Evolutionary conservation across 345 rosid species (phyloP), one percentile per base, ranked within the genome.

Genomic region (Clarkia xantiana): DNA sequence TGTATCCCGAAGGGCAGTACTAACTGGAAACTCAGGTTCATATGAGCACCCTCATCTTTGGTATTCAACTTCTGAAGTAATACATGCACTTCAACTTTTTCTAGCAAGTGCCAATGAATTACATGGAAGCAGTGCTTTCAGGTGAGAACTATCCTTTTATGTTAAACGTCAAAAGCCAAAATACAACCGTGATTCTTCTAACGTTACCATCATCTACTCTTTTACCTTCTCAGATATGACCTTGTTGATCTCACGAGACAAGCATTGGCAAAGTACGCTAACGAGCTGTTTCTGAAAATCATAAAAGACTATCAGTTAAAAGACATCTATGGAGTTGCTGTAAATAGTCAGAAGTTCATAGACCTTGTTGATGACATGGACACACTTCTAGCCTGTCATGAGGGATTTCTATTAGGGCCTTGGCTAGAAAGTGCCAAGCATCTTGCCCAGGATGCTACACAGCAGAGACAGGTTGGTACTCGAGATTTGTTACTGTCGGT

Each of bases 341-440:
- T 9, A 47, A 59, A 57, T 10, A 60, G 80, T 62, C 67, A 41
- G 47, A 64, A 65, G 67, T 81, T 78, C 47, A 51, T 76, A 60
- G 75, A 72, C 39, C 79, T 76, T 19, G 90, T 76, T 34, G 74
- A 72, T 16, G 85, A 78, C 66, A 60, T 78, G 73, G 85, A 81
- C 57, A 44, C 41, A 1, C 78, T 78, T 51, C 61, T 81, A 49
- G 70, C 74, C 15, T 74, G 76, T 63, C 81, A 76, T 47, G 72
- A 76, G 42, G 81, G 82, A 43, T 76, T 76, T 69, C 81, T 81
- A 55, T 74, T 76, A 3, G 85, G 90, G 36, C 85, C 82, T 49
- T 81, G 85, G 90, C 59, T 78, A 52, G 85, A 81, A 66, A 78
- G 81, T 53, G 90, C 85, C 43, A 78, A 76, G 68, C 62, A 58